Evolutionary conservation across 768 basidiomycete genomes (phyloP).

Genomic region (Mycena maculata): DNA sequence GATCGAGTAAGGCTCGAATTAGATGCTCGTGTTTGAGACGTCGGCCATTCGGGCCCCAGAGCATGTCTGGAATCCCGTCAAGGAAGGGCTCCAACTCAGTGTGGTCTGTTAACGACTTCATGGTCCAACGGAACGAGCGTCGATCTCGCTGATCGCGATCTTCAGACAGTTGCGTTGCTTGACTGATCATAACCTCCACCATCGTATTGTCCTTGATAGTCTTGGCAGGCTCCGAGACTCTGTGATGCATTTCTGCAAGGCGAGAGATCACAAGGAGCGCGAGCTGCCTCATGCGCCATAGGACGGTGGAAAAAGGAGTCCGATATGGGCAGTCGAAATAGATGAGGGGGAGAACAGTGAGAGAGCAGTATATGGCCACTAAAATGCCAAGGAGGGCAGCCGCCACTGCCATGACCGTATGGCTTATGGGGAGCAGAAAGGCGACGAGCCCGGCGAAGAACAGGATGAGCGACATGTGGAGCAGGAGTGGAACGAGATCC

Average conservation of each 20-base stretch:
- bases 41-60: not conserved
- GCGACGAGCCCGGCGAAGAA: slow-evolving; percentile 14
- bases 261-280: not conserved
- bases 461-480: slow-evolving; percentile 8
- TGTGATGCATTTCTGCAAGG: not conserved
- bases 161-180: not conserved
- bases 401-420: not conserved
- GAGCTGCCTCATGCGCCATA: slow-evolving; percentile 1
- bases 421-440: slow-evolving; percentile 5
- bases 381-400: not conserved
- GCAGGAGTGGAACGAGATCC: slow-evolving; percentile 8
- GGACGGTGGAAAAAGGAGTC: slow-evolving; percentile 2
- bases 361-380: not conserved
- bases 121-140: not conserved
- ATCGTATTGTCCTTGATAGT: not conserved
- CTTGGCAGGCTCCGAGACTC: not conserved
- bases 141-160: slow-evolving; percentile 5
- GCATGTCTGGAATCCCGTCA: not conserved
- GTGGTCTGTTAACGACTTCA: slow-evolving; percentile 10
- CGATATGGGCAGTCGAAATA: slow-evolving; percentile 4
- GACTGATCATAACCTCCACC: not conserved
- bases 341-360: not conserved
- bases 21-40: not conserved
- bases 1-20: not conserved
- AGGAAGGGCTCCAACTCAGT: slow-evolving; percentile 1